Evolutionary conservation across 345 rosid genomes (phyloP).

Genomic region (Salix udensis): DNA sequence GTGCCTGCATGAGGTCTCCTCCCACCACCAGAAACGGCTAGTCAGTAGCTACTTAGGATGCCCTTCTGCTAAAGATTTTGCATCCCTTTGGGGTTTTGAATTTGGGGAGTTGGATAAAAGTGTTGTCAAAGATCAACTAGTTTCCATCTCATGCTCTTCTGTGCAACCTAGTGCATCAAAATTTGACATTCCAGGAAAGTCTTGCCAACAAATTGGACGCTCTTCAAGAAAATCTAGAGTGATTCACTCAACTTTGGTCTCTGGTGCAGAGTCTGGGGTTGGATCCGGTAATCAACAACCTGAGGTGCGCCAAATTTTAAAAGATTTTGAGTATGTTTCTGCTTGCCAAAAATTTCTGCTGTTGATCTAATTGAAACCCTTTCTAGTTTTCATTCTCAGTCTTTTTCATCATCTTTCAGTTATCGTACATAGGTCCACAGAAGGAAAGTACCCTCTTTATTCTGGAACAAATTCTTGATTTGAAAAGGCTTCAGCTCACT

Average conservation of each 20-base stretch:
- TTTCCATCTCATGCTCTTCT: slow-evolving; percentile 22
- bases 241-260: slow-evolving; percentile 17
- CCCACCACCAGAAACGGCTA: slow-evolving; percentile 45
- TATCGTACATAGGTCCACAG: slow-evolving; percentile 15
- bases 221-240: slow-evolving; percentile 19
- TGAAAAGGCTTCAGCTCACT: slow-evolving; percentile 52
- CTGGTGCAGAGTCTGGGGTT: slow-evolving; percentile 19
- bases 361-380: not conserved
- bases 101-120: slow-evolving; percentile 29
- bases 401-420: slow-evolving; percentile 30
- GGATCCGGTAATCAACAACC: slow-evolving; percentile 29
- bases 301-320: slow-evolving; percentile 24
- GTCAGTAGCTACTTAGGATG: slow-evolving; percentile 63
- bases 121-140: slow-evolving; percentile 11
- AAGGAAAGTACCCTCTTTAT: slow-evolving; percentile 38
- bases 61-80: slow-evolving; percentile 72
- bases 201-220: slow-evolving; percentile 11
- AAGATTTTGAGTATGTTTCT: not conserved
- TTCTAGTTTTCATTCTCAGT: not conserved
- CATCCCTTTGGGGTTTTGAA: slow-evolving; percentile 58
- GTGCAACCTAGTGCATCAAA: slow-evolving; percentile 9
- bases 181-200: slow-evolving; percentile 14
- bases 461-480: slow-evolving; percentile 68
- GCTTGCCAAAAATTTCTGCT: not conserved
- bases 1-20: slow-evolving; percentile 40